phyloP scores from a whole-genome alignment of 2,329 filamentous ascomycete species.

The Colletotrichum salicis region DNA sequence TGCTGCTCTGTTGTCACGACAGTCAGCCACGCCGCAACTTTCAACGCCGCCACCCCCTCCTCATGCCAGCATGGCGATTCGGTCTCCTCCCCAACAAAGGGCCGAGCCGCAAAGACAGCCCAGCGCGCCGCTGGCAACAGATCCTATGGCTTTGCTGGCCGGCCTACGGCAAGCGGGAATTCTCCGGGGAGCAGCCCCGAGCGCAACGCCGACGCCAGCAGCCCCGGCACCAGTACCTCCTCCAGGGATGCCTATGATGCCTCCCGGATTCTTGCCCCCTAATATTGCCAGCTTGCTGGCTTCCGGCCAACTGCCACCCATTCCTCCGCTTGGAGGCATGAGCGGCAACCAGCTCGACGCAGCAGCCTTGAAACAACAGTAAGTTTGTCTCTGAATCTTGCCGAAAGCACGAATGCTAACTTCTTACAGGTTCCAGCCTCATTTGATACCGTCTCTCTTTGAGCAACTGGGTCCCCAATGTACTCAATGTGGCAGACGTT shows the following conservation, averaged over 20 bases:
- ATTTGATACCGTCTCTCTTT: slow-evolving; percentile 79
- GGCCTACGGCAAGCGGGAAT: slow-evolving; percentile 76
- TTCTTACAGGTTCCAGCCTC: slow-evolving; percentile 72
- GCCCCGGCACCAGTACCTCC: slow-evolving; percentile 42
- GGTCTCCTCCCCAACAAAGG: slow-evolving; percentile 60
- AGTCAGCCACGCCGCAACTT: slow-evolving; percentile 60
- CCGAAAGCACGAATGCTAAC: slow-evolving; percentile 26
- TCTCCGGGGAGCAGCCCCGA: slow-evolving; percentile 57
- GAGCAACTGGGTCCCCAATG: slow-evolving; percentile 87
- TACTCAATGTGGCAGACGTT: slow-evolving; percentile 90
- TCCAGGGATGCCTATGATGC: slow-evolving; percentile 42
- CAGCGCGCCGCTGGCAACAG: slow-evolving; percentile 49
- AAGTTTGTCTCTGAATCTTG: slow-evolving; percentile 47
- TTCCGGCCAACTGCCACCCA: slow-evolving; percentile 37
- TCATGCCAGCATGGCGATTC: slow-evolving; percentile 52
- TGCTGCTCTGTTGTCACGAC: slow-evolving; percentile 67
- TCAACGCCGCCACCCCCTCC: slow-evolving; percentile 54
- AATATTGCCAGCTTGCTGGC: slow-evolving; percentile 51
- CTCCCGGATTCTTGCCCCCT: slow-evolving; percentile 45
- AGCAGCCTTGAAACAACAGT: slow-evolving; percentile 77
- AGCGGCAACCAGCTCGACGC: slow-evolving; percentile 71
- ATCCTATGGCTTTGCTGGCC: slow-evolving; percentile 71
- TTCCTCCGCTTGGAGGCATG: slow-evolving; percentile 46
- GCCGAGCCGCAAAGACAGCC: slow-evolving; percentile 52
- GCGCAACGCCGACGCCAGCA: slow-evolving; percentile 46